Evolutionary conservation across 441 rosid genomes (phyloP).

Genomic region (Bocquillonia castaneifolia): DNA sequence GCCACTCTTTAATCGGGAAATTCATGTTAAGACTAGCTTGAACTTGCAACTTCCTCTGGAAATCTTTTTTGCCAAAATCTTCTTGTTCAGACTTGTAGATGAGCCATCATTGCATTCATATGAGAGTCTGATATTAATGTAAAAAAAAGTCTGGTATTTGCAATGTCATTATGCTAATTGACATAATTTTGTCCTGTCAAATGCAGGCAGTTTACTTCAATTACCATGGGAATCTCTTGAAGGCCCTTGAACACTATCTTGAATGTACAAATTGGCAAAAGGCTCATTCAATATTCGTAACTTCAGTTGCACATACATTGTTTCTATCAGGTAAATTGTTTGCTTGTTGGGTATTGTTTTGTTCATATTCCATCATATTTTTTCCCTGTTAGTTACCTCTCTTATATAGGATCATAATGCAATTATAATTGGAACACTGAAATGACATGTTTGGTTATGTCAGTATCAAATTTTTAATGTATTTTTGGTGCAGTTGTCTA

Average conservation of each 20-base stretch:
- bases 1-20: neutral
- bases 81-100: neutral
- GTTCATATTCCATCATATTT: neutral
- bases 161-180: constrained; percentile 10
- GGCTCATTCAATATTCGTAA: constrained; percentile 79
- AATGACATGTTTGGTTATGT: neutral
- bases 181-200: constrained; percentile 16
- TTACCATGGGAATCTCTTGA: constrained; percentile 59
- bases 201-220: constrained; percentile 74
- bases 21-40: neutral
- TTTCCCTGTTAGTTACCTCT: neutral
- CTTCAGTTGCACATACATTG: constrained; percentile 67
- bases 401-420: neutral
- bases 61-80: neutral
- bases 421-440: neutral
- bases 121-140: constrained; percentile 8
- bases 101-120: neutral
- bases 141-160: too few species aligned
- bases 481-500: neutral
- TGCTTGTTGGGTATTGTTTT: neutral
- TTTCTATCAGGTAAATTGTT: constrained; percentile 67
- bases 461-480: neutral
- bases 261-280: constrained; percentile 83
- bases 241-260: constrained; percentile 86
- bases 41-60: neutral